Percentiles rank a stretch among this genome's conserved stretches.
These are phyloP conservation scores for Pholiota conissans DNA, from an alignment of 768 basidiomycete genomes.

Conservation along the genomic window DNA sequence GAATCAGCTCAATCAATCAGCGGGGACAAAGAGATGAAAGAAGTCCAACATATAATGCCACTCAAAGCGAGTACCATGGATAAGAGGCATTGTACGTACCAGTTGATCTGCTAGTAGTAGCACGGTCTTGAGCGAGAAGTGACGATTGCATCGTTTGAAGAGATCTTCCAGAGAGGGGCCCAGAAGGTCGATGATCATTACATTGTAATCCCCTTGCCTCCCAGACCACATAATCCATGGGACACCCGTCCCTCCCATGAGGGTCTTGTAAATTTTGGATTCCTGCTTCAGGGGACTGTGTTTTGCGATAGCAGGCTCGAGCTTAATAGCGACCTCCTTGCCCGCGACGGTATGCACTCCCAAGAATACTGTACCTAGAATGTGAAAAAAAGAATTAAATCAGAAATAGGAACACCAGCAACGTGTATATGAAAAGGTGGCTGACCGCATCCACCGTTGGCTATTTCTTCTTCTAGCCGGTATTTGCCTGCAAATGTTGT, in stretches of 20 bases:
- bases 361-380: slow-evolving; percentile 69
- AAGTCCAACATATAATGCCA: neutral
- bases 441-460: slow-evolving; percentile 77
- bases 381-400: neutral
- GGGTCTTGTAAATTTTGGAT: slow-evolving; percentile 87
- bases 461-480: slow-evolving; percentile 76
- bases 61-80: neutral
- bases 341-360: slow-evolving; percentile 81
- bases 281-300: slow-evolving; percentile 82
- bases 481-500: slow-evolving; percentile 74
- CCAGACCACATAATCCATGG: slow-evolving; percentile 94
- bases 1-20: slow-evolving; percentile 1
- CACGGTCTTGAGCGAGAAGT: slow-evolving; percentile 94
- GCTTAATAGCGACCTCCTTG: slow-evolving; percentile 83
- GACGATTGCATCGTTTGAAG: slow-evolving; percentile 87
- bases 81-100: slow-evolving; percentile 49
- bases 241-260: slow-evolving; percentile 87
- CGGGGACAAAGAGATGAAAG: neutral
- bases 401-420: neutral
- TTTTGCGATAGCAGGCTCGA: slow-evolving; percentile 64
- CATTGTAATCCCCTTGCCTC: slow-evolving; percentile 91
- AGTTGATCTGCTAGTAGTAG: slow-evolving; percentile 93
- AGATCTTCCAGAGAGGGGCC: slow-evolving; percentile 88
- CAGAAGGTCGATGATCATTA: slow-evolving; percentile 96
- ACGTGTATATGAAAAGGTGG: slow-evolving; percentile 10